Evolutionary conservation across 2,329 filamentous ascomycete genomes (phyloP), one percentile per base, ranked within the genome.

Genomic region (Epichloe sp.): DNA sequence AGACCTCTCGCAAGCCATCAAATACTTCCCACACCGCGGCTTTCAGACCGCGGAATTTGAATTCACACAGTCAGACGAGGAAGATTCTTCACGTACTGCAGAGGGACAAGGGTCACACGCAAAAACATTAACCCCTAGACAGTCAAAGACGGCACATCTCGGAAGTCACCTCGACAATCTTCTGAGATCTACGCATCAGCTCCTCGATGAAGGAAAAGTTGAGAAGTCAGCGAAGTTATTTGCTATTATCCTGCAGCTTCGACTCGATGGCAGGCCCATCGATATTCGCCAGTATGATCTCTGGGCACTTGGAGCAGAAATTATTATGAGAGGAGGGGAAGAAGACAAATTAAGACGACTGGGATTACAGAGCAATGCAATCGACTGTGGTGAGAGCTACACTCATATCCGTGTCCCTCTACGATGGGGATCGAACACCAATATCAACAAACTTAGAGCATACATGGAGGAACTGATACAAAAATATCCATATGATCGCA

Each of bases 261-360:
- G 63, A 10, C 62, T 64, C 2, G 47, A 54, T 14, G 59, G 62
- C 31, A 50, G 67, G 46, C 68, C 70, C 6, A 72, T 90, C 19
- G 88, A 95, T 62, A 65, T 91, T 46, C 78, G 88, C 40, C 72
- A 72, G 19, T 76, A 83, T 59, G 77, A 80, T 37, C 76, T 85
- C 56, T 96, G 90, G 91, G 83, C 83, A 14, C 76, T 95, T 44
- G 89, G 88, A 0, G 88, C 87, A 2, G 90, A 95, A 67, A 79
- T 96, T 19, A 68, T 95, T 51, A 80, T 95, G 68, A 78, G 85
- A 15, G 69, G 74, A 31, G 74, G 73, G 6, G 70, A 75, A 53
- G 61, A 68, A 21, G 40, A 35, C 5, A 38, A 8, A 21, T n/a
- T 36, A 19, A 56, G n/a, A 23, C 40, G 26, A 17, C 44, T 46